Evolutionary conservation across 176 grass and related monocot species (phyloP).

Genomic region (Melocanna baccifera): DNA sequence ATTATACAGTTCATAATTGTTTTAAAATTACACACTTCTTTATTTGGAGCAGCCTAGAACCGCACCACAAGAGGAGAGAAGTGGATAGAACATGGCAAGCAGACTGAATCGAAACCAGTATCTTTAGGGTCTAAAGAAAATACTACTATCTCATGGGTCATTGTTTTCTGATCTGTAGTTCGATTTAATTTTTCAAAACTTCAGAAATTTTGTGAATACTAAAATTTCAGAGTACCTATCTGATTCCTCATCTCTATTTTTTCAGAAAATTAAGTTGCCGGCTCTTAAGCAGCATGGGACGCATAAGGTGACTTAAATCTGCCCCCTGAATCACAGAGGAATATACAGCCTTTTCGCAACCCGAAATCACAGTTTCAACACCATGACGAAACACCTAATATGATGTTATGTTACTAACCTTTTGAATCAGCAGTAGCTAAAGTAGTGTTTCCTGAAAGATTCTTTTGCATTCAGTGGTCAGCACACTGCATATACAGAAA

Average conservation of each 20-base stretch:
- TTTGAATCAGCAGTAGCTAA: slow-evolving; percentile 40
- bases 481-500: slow-evolving; percentile 13
- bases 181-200: neutral
- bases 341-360: slow-evolving; percentile 31
- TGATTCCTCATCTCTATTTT: neutral
- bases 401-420: slow-evolving; percentile 1
- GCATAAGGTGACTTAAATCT: slow-evolving; percentile 6
- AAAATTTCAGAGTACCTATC: neutral
- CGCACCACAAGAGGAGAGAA: neutral
- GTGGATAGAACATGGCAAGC: slow-evolving; percentile 30
- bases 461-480: slow-evolving; percentile 16
- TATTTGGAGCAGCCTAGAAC: slow-evolving; percentile 20
- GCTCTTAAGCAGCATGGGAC: slow-evolving; percentile 26
- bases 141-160: neutral
- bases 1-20: neutral
- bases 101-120: neutral
- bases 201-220: neutral
- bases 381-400: slow-evolving; percentile 2
- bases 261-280: slow-evolving; percentile 16
- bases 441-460: slow-evolving; percentile 28
- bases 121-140: slow-evolving; percentile 12
- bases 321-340: slow-evolving; percentile 30
- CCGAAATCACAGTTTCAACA: neutral
- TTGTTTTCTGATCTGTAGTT: slow-evolving; percentile 27
- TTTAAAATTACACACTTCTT: neutral